Percentiles rank a stretch among this genome's conserved stretches.
Conservation (phyloP, 2,329 filamentous ascomycete species). For the Monosporascus cannonballus region DNA sequence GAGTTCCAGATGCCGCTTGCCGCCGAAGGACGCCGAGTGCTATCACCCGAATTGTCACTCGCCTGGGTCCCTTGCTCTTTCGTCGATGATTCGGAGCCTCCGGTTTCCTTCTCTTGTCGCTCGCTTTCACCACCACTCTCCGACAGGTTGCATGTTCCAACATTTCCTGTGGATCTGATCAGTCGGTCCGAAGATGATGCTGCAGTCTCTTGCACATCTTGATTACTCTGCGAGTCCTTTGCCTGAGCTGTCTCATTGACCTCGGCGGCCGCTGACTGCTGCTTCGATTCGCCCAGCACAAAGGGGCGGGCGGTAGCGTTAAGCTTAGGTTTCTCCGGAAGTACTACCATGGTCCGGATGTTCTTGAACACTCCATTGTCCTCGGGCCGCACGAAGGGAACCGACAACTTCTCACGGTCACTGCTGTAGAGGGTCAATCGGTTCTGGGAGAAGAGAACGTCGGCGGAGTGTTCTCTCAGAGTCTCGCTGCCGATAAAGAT, state of each 20-base stretch:
- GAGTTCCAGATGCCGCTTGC: slow-evolving; percentile 61
- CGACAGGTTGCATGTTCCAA: slow-evolving; percentile 29
- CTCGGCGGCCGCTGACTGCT: slow-evolving; percentile 7
- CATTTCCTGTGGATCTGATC: slow-evolving; percentile 24
- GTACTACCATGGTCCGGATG: slow-evolving; percentile 57
- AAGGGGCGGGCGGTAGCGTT: slow-evolving; percentile 47
- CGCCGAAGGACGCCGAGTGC: slow-evolving; percentile 24
- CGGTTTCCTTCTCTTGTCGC: slow-evolving; percentile 23
- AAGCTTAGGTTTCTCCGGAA: slow-evolving; percentile 50
- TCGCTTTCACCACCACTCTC: slow-evolving; percentile 42
- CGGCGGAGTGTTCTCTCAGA: slow-evolving; percentile 78
- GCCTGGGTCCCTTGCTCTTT: slow-evolving; percentile 22
- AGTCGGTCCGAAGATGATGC: slow-evolving; percentile 28
- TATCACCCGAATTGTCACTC: slow-evolving; percentile 18
- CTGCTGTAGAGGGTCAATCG: slow-evolving; percentile 82
- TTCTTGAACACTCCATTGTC: slow-evolving; percentile 76
- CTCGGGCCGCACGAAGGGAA: slow-evolving; percentile 89
- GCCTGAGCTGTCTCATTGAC: slow-evolving; percentile 15
- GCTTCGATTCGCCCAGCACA: slow-evolving; percentile 30
- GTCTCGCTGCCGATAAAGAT: slow-evolving; percentile 89
- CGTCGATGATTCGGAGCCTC: slow-evolving; percentile 15
- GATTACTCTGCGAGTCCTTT: slow-evolving; percentile 21
- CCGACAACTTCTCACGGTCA: slow-evolving; percentile 77
- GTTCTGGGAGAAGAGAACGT: slow-evolving; percentile 88
- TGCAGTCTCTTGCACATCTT: slow-evolving; percentile 30